Evolutionary conservation across 495 filamentous ascomycete species (phyloP).

Genomic region (Aspergillus asperescens): DNA sequence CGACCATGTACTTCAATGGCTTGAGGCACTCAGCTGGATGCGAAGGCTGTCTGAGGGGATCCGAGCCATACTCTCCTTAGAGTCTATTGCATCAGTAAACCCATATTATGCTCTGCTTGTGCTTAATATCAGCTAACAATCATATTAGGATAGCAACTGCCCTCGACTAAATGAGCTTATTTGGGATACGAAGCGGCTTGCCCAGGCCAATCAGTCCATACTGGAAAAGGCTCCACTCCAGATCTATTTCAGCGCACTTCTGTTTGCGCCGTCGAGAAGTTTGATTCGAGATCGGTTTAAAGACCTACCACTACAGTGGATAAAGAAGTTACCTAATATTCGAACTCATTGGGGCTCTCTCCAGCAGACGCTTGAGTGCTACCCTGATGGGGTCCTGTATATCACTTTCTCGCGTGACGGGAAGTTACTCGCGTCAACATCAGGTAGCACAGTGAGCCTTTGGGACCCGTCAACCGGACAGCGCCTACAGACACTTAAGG

Average conservation of each 20-base stretch:
- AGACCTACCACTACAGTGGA: background rate
- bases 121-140: background rate
- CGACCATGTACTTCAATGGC: constrained; percentile 42
- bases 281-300: background rate
- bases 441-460: background rate
- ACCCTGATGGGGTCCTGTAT: background rate
- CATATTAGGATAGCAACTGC: constrained; percentile 10
- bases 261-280: constrained; percentile 28
- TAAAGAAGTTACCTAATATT: background rate
- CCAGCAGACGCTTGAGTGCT: constrained; percentile 7
- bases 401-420: constrained; percentile 8
- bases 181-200: constrained; percentile 33
- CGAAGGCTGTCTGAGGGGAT: constrained; percentile 25
- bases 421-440: background rate
- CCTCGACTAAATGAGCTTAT: constrained; percentile 23
- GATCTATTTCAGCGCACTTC: constrained; percentile 22
- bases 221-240: constrained; percentile 27
- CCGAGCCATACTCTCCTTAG: background rate
- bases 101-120: background rate
- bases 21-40: constrained; percentile 40
- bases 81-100: constrained; percentile 3
- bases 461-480: background rate
- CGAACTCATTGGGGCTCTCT: constrained; percentile 4
- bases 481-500: constrained; percentile 9
- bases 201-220: constrained; percentile 23